Conservation (phyloP, 352 stramenopile species). For the Phytophthora uliginosa region DNA sequence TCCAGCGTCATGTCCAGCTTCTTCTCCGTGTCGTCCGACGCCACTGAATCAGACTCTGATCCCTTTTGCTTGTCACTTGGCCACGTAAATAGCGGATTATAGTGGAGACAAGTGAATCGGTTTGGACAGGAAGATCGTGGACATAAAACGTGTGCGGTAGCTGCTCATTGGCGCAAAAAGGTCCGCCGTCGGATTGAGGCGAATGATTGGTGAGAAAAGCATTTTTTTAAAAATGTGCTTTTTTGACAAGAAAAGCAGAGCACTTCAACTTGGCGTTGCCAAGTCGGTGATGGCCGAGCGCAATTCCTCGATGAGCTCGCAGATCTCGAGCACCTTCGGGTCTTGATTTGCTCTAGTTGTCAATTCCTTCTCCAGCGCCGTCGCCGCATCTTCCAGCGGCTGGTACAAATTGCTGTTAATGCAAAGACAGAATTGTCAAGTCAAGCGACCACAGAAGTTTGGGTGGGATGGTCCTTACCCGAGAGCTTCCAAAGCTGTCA, state of each 20-base stretch:
- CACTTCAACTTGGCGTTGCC: slow-evolving; percentile 13
- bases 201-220: neutral
- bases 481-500: slow-evolving; percentile 12
- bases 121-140: slow-evolving; percentile 30
- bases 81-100: too few relatives aligned
- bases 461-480: neutral
- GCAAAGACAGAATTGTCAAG: neutral
- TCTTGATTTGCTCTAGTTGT: slow-evolving; percentile 11
- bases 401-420: neutral
- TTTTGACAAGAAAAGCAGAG: slow-evolving; percentile 3
- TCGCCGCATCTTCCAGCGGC: neutral
- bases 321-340: slow-evolving; percentile 52
- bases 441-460: neutral
- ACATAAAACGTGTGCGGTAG: neutral
- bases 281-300: slow-evolving; percentile 30
- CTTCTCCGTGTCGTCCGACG: slow-evolving; percentile 64
- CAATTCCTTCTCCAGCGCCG: neutral
- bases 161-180: slow-evolving; percentile 26
- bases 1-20: slow-evolving; percentile 82
- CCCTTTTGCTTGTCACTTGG: slow-evolving; percentile 15
- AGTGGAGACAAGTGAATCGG: slow-evolving; percentile 5
- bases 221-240: neutral
- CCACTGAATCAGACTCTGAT: slow-evolving; percentile 17
- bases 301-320: slow-evolving; percentile 43
- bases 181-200: slow-evolving; percentile 19